These are phyloP conservation scores for Aspergillus sp. DNA, from an alignment of 2,329 filamentous ascomycete genomes.

Conservation along the genomic window DNA sequence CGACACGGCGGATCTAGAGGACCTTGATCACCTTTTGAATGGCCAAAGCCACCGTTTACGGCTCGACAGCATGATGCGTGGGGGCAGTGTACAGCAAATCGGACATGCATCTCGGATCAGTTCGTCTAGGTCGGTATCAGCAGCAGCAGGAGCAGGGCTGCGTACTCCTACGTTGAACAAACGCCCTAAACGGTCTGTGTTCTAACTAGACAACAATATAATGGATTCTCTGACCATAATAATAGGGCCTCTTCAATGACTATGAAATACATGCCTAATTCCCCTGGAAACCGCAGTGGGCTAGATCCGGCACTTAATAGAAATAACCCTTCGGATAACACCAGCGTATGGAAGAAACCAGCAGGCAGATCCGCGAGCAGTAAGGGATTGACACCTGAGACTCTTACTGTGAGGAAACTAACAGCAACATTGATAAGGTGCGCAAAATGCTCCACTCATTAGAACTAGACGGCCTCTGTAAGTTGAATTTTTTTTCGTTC, in stretches of 20 bases:
- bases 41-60: conserved; percentile 41
- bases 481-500: conserved; percentile 7
- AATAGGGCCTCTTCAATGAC: conserved; percentile 7
- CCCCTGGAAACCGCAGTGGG: not conserved
- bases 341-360: not conserved
- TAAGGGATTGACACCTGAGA: conserved; percentile 3
- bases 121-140: not conserved
- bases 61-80: conserved; percentile 23
- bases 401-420: conserved; percentile 1
- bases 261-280: not conserved
- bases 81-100: not conserved
- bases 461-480: conserved; percentile 22
- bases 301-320: conserved; percentile 23
- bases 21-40: conserved; percentile 32
- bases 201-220: not conserved
- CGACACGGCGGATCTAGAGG: conserved; percentile 30
- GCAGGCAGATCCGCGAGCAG: not conserved
- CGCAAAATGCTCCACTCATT: conserved; percentile 3
- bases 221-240: not conserved
- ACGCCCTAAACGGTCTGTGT: not conserved
- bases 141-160: not conserved
- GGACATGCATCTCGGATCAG: not conserved
- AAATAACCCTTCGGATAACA: conserved; percentile 2
- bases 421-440: conserved; percentile 1
- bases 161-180: not conserved